Conservation (phyloP, 768 basidiomycete species). For the Suillus cothurnatus region DNA sequence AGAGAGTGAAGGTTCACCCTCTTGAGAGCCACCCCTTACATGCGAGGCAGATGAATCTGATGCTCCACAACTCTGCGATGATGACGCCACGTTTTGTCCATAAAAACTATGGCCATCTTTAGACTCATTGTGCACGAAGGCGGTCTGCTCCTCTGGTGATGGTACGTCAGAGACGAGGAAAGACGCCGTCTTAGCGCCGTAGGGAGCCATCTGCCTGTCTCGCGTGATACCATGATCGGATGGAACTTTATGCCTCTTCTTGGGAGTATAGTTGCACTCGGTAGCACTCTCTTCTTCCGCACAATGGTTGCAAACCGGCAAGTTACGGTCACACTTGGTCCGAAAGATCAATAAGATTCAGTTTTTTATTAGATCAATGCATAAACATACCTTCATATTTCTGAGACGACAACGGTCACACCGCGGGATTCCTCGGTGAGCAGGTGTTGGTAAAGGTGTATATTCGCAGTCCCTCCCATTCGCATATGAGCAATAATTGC, state of each 20-base stretch:
- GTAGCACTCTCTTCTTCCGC: constrained; percentile 47
- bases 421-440: constrained; percentile 73
- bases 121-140: constrained; percentile 24
- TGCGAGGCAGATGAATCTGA: constrained; percentile 28
- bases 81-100: constrained; percentile 48
- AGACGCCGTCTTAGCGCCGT: constrained; percentile 49
- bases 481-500: constrained; percentile 72
- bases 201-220: constrained; percentile 41
- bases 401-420: constrained; percentile 69
- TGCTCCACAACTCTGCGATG: constrained; percentile 27
- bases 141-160: constrained; percentile 32
- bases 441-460: constrained; percentile 73
- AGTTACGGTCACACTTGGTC: constrained; percentile 66
- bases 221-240: constrained; percentile 40
- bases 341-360: constrained; percentile 10
- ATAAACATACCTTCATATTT: constrained; percentile 61
- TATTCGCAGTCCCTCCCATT: constrained; percentile 68
- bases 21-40: constrained; percentile 16
- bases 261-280: constrained; percentile 74
- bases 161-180: constrained; percentile 47
- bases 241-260: constrained; percentile 62
- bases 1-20: constrained; percentile 18
- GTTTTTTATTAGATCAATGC: background rate
- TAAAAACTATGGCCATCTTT: constrained; percentile 45
- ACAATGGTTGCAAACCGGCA: constrained; percentile 73